Conservation (phyloP, 2,329 filamentous ascomycete genomes). For the Parastagonospora avenae region DNA sequence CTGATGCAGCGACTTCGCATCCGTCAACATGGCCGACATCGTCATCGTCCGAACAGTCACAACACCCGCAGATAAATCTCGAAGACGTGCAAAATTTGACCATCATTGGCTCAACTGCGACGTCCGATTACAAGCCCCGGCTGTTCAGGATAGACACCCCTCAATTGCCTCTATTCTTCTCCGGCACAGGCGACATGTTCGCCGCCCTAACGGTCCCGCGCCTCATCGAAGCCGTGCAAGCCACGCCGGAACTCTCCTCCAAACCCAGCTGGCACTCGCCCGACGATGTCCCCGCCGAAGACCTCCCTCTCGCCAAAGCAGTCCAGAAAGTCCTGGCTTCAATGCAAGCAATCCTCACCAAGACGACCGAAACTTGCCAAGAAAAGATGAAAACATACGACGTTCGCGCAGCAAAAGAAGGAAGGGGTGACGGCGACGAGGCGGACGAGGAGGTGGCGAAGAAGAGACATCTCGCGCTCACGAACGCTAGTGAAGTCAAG, state of each 20-base stretch:
- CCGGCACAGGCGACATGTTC: slow-evolving; percentile 98
- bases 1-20: slow-evolving; percentile 20
- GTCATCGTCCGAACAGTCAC: neutral
- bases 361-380: slow-evolving; percentile 69
- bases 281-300: slow-evolving; percentile 69
- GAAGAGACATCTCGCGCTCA: slow-evolving; percentile 69
- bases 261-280: slow-evolving; percentile 74
- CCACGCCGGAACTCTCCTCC: slow-evolving; percentile 55
- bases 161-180: slow-evolving; percentile 90
- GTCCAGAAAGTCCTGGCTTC: slow-evolving; percentile 86
- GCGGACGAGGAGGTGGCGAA: slow-evolving; percentile 56
- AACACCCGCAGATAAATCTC: slow-evolving; percentile 4
- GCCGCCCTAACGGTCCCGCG: slow-evolving; percentile 87
- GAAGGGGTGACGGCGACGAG: slow-evolving; percentile 49
- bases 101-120: slow-evolving; percentile 78
- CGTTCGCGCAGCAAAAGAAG: slow-evolving; percentile 54
- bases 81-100: slow-evolving; percentile 57
- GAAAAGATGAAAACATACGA: slow-evolving; percentile 61
- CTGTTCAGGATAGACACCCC: slow-evolving; percentile 89
- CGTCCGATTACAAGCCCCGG: slow-evolving; percentile 68
- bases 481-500: slow-evolving; percentile 86
- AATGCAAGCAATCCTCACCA: slow-evolving; percentile 84
- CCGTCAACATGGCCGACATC: slow-evolving; percentile 14
- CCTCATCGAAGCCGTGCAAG: slow-evolving; percentile 78
- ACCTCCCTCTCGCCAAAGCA: slow-evolving; percentile 82